Evolutionary conservation across 805 yeast species (phyloP).

Genomic region (Spathaspora gorwiae): DNA sequence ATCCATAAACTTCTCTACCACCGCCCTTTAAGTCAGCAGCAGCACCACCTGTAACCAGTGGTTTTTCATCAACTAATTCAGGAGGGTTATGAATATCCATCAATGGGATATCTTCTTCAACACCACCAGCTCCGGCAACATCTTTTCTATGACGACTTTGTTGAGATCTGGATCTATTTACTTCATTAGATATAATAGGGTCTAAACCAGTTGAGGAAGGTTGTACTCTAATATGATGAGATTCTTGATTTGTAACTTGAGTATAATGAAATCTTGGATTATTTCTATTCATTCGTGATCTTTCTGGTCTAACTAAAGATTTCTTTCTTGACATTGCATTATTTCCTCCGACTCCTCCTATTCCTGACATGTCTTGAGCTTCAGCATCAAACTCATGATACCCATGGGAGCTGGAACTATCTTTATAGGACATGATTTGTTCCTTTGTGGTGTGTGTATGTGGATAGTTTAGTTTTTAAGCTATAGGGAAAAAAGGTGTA

Average conservation of each 20-base stretch:
- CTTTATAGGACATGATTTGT: conserved; percentile 22
- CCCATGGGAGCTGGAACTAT: conserved; percentile 16
- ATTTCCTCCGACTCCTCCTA: conserved; percentile 10
- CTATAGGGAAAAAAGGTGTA: background rate
- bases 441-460: background rate
- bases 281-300: conserved; percentile 59
- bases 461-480: background rate
- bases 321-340: conserved; percentile 39
- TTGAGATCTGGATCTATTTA: conserved; percentile 5
- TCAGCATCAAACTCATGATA: conserved; percentile 42
- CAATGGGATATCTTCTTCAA: conserved; percentile 40
- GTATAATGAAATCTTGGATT: conserved; percentile 78
- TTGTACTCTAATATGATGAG: conserved; percentile 55
- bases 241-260: conserved; percentile 64
- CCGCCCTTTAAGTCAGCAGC: conserved; percentile 11
- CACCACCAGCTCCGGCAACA: conserved; percentile 11
- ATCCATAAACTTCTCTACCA: conserved; percentile 53
- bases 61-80: background rate
- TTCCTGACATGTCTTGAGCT: conserved; percentile 19
- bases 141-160: background rate
- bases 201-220: conserved; percentile 74
- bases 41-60: background rate
- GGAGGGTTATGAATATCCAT: conserved; percentile 29
- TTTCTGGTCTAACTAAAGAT: conserved; percentile 81
- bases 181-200: conserved; percentile 29